Base-by-base conservation (phyloP, 768 basidiomycete species). In the Termitomyces sp. region DNA sequence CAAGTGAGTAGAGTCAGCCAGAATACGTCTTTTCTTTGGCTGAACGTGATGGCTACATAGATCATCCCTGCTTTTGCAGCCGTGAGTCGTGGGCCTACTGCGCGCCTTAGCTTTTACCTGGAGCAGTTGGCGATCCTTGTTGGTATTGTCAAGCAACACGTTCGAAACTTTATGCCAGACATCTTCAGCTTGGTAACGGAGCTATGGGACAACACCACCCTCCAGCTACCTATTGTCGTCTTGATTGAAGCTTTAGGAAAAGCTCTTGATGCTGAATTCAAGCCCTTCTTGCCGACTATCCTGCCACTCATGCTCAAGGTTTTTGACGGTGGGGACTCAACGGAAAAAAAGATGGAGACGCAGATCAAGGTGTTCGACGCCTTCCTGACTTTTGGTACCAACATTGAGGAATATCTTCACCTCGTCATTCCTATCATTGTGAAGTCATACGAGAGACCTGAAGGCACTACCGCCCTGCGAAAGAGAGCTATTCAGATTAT, bases 391-490 rank as follows among this genome's bases (percentile, higher is more conserved):
- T 98, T 99, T 64, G 97, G 97, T 5, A 80, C 90, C 2, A 98
- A 95, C 68, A 89, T 98, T 57, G 97, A 99, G 68, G 97, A 99
- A 67, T 98, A 98, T 69, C 78, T 98, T 15, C 96, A 98, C 70
- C 85, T 99, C 38, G 88, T 98, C 58, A 89, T 99, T 49, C 97
- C 97, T 0, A 87, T 95, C 60, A 92, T 98, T 57, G 88, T 98
- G 54, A 87, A 84, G 66, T 85, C 92, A 5, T 95, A 93, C 60
- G 97, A 98, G 66, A 80, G 90, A 35, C 69, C 81, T 1, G 92
- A 93, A 57, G 85, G 82, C 6, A 81, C 85, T 2, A 81, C 82
- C 2, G 71, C 82, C 11, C 74, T 99, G 47, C 85, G 95, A 43
- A 93, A 92, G 70, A 82, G 86, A 47, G 95, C 96, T 0, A 88